Base-by-base conservation (phyloP, 345 rosid genomes). In the Populus davidiana region DNA sequence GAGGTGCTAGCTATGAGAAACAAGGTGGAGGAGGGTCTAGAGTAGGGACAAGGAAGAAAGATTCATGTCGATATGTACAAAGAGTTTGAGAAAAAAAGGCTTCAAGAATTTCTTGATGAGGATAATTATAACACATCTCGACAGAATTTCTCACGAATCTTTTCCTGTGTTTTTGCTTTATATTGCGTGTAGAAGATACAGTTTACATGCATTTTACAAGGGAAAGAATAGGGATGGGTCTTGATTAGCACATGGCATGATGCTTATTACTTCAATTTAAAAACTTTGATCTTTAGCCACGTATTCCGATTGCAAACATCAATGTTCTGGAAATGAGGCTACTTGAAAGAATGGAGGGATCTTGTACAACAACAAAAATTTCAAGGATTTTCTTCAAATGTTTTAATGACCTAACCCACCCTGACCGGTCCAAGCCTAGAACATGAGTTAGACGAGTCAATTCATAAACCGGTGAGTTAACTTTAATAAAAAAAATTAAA, bases 1-100 rank as follows among this genome's bases (percentile, higher is more conserved):
- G 92, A 93, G 84, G 98, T 90, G 81, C 77, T 91, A 80, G 93
- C 95, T 0, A 91, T 93, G 98, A 83, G 91, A 73, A 87, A 91
- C 39, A 94, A 88, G 85, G 92, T 90, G 69, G 91, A 91, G 84
- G 5, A 33, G 35, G 97, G 93, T 29, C 91, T 94, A 41, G 95
- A 94, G 71, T 87, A 89, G 43, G 98, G 97, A 41, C 87, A 87
- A 36, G 97, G 96, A 79, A 85, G 93, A 79, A 95, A 95, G 11
- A 90, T 93, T 21, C 91, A 91, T 72, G 86, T 87, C 1, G 85
- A 90, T 66, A 80, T 90, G 47, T 86, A 85, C 85, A 93, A 89
- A 83, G 97, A 93, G 86, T 75, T 94, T 6, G 97, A 90, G 84
- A 93, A 91, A 88, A 94, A 90, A 77, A 33, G 94, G 97, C 5